Percentiles rank a stretch among this genome's conserved stretches.
phyloP scores from a whole-genome alignment of 257 asterid genomes.

The Nicotiana sylvestris region DNA sequence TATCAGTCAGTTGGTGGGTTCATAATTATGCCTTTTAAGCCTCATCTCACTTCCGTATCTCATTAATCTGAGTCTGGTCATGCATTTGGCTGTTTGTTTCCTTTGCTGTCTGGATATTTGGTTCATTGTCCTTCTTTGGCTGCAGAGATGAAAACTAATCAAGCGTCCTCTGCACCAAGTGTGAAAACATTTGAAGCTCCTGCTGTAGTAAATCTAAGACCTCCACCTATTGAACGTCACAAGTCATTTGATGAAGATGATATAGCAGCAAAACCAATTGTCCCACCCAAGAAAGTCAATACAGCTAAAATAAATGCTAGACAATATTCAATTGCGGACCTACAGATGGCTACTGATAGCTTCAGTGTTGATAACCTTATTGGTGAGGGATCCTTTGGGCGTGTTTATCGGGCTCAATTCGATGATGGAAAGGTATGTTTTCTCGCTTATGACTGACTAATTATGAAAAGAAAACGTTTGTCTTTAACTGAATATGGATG shows the following conservation, averaged over 20 bases:
- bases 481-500: background rate
- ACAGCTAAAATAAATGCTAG: constrained; percentile 57
- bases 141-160: constrained; percentile 60
- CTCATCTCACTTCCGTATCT: background rate
- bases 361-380: constrained; percentile 70
- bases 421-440: constrained; percentile 69
- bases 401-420: constrained; percentile 78
- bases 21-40: background rate
- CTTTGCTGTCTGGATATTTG: background rate
- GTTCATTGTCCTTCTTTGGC: background rate
- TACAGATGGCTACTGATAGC: constrained; percentile 92
- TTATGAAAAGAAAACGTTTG: background rate
- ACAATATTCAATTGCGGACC: constrained; percentile 71
- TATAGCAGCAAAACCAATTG: constrained; percentile 51
- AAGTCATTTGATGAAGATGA: constrained; percentile 85
- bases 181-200: constrained; percentile 58
- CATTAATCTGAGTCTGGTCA: background rate
- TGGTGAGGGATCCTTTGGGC: constrained; percentile 88
- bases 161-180: constrained; percentile 41
- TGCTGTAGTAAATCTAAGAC: constrained; percentile 55
- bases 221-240: constrained; percentile 74
- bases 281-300: constrained; percentile 55
- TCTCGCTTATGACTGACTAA: constrained; percentile 2
- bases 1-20: background rate
- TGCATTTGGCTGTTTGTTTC: constrained; percentile 1